Conservation (phyloP, 1,284 basidiomycete species). For the Pseudozyma thailandica region DNA sequence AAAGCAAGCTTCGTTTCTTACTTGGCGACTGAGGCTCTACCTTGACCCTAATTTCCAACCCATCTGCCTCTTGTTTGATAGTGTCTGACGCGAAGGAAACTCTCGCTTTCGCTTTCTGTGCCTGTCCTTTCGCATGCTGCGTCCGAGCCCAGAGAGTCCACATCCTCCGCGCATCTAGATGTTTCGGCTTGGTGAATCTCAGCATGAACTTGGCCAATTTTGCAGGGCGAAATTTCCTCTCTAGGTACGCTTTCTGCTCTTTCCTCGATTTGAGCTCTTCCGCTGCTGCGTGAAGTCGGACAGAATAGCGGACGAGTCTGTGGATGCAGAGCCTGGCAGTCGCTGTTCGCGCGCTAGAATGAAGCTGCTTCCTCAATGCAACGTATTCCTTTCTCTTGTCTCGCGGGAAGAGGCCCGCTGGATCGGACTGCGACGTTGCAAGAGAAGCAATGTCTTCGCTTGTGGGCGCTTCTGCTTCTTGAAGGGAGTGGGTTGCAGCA, state of each 20-base stretch:
- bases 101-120: background rate
- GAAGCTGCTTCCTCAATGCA: slow-evolving; percentile 13
- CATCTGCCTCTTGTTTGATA: background rate
- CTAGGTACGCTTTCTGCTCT: slow-evolving; percentile 4
- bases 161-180: slow-evolving; percentile 22
- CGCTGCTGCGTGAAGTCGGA: background rate
- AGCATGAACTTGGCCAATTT: slow-evolving; percentile 19
- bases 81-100: background rate
- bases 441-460: background rate
- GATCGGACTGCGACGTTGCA: slow-evolving; percentile 9
- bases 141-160: slow-evolving; percentile 34
- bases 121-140: slow-evolving; percentile 2
- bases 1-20: background rate
- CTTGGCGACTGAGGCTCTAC: slow-evolving; percentile 17
- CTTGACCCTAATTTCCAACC: slow-evolving; percentile 6
- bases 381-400: slow-evolving; percentile 19
- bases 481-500: background rate
- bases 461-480: background rate
- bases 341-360: slow-evolving; percentile 10
- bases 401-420: slow-evolving; percentile 23
- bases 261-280: background rate
- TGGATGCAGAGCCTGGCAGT: slow-evolving; percentile 10
- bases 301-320: slow-evolving; percentile 16
- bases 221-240: slow-evolving; percentile 10
- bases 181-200: background rate